These are phyloP conservation scores for Trichocladium uniseriatum DNA, from an alignment of 495 filamentous ascomycete species.

Conservation along the genomic window DNA sequence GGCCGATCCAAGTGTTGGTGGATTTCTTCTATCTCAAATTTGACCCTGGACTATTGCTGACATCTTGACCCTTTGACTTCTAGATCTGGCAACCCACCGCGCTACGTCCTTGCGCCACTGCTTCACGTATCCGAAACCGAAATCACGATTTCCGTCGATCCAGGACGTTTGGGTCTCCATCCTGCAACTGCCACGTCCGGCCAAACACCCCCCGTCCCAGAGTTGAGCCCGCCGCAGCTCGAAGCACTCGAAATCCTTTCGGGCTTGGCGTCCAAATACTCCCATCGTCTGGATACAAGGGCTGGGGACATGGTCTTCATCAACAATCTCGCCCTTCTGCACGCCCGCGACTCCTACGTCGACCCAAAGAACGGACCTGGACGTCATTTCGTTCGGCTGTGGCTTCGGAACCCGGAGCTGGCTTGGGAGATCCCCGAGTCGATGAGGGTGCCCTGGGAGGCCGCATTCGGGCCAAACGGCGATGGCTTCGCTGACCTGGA, in stretches of 20 bases:
- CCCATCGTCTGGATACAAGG: constrained; percentile 37
- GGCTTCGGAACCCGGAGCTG: constrained; percentile 36
- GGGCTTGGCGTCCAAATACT: constrained; percentile 26
- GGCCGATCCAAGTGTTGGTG: constrained; percentile 39
- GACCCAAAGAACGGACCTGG: constrained; percentile 24
- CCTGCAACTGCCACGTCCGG: constrained; percentile 16
- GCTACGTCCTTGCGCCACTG: constrained; percentile 31
- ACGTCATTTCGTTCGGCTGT: constrained; percentile 44
- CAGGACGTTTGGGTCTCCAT: constrained; percentile 36
- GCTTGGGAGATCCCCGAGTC: constrained; percentile 34
- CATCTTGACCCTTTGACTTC: no score
- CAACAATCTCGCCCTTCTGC: constrained; percentile 54
- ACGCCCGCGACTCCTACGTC: constrained; percentile 44
- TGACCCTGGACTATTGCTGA: no score
- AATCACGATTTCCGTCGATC: constrained; percentile 33
- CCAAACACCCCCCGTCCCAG: constrained; percentile 20
- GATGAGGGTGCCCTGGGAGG: constrained; percentile 38
- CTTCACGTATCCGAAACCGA: constrained; percentile 27
- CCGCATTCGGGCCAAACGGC: constrained; percentile 28
- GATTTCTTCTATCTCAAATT: no score
- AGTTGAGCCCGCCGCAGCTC: constrained; percentile 25
- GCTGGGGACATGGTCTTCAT: constrained; percentile 54
- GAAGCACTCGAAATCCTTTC: constrained; percentile 29
- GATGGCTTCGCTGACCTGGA: constrained; percentile 12
- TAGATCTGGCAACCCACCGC: constrained; percentile 29